Conservation (phyloP, 2,329 filamentous ascomycete species). For the Malbranchea zuffiana region DNA sequence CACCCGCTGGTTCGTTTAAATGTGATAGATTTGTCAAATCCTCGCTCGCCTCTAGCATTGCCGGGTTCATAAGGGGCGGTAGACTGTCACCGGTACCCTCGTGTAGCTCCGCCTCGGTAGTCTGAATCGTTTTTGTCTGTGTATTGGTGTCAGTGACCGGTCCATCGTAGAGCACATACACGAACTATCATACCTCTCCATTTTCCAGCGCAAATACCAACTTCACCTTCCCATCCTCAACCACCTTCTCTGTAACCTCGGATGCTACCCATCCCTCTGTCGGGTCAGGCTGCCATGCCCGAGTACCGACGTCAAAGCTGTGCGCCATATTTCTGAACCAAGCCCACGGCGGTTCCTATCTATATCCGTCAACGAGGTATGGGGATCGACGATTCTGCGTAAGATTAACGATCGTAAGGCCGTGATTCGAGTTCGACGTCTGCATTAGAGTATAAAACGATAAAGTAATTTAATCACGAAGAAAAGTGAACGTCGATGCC, state of each 20-base stretch:
- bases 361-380: neutral
- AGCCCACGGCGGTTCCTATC: no score
- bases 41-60: slow-evolving; percentile 96
- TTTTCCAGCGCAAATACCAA: slow-evolving; percentile 83
- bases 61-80: slow-evolving; percentile 92
- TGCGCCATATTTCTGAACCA: slow-evolving; percentile 58
- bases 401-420: slow-evolving; percentile 1
- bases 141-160: neutral
- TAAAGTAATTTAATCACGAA: no score
- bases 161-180: slow-evolving; percentile 8
- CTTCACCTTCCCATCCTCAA: slow-evolving; percentile 75
- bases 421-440: slow-evolving; percentile 3
- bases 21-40: slow-evolving; percentile 95
- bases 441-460: slow-evolving; percentile 3
- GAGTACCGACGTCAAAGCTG: slow-evolving; percentile 89
- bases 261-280: slow-evolving; percentile 97
- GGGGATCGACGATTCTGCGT: slow-evolving; percentile 1
- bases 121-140: slow-evolving; percentile 68
- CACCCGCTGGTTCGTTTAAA: slow-evolving; percentile 95
- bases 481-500: no score
- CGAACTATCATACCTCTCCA: slow-evolving; percentile 59
- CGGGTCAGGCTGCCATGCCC: slow-evolving; percentile 95
- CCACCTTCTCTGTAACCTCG: slow-evolving; percentile 75
- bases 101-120: slow-evolving; percentile 64
- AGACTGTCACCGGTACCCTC: slow-evolving; percentile 65